Base-by-base conservation (phyloP, 2,329 filamentous ascomycete genomes). In the Cyclaneusma minus region DNA sequence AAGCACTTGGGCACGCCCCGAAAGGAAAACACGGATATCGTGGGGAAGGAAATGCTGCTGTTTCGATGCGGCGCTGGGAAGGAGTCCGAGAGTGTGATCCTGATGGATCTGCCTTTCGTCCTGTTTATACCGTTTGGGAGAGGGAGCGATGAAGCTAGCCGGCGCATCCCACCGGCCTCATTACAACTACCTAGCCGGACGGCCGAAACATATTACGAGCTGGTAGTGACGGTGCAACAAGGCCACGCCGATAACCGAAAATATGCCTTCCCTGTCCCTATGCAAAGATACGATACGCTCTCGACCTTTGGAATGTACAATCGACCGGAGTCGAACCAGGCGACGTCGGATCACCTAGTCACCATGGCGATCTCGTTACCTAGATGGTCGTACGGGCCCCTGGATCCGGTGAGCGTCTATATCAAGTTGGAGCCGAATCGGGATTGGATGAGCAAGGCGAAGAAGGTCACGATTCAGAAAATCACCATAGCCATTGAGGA, bases 251-350 rank as follows among this genome's bases (percentile, higher is more conserved):
- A 81, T 34, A 83, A 94, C 54, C 83, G 81, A 53, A 91, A 91
- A 54, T 89, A 91, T 52, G 62, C 73, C 4, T 94, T 94, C 41
- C 82, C 89, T 2, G 79, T 95, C 20, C 87, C 87, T 2, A 70
- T 98, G 40, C 73, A 82, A 39, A 68, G 89, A 47, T 98, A 95
- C 57, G 89, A 98, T 51, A 98, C 87, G 2, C 62, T 98, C 25
- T 94, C 85, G 21, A 95, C 89, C 2, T 98, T 98, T 56, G 89
- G 89, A 53, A 95, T 95, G 89, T 98, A 95, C 60, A 95, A 95
- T 55, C 77, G 84, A 29, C 87, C 85, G 10, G 87, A 94, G 51
- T 79, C 78, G 32, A 82, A 83, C 29, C 78, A 91, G 43, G 70
- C 75, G 33, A 81, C 84, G 16, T 72, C 79, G 27, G 89, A 95